These are phyloP conservation scores for Pseudogymnoascus sp. DNA, from an alignment of 2,329 filamentous ascomycete species.

Conservation along the genomic window DNA sequence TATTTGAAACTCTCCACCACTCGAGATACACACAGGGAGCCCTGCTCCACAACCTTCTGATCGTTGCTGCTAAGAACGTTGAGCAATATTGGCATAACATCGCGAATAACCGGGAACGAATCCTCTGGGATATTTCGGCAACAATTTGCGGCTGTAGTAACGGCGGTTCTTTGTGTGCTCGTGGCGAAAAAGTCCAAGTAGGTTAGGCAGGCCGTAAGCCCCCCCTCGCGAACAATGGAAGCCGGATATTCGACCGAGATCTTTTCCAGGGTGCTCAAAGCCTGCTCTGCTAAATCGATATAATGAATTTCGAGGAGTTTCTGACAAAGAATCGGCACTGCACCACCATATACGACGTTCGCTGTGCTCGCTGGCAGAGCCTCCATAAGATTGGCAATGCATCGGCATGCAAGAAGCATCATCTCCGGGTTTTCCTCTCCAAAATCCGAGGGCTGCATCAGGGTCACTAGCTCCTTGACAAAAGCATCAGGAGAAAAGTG, in stretches of 20 bases:
- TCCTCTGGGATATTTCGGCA: slow-evolving; percentile 94
- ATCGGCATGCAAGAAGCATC: slow-evolving; percentile 93
- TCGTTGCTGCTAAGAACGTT: slow-evolving; percentile 88
- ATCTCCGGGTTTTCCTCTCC: slow-evolving; percentile 88
- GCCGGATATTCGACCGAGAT: slow-evolving; percentile 94
- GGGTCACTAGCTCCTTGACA: slow-evolving; percentile 81
- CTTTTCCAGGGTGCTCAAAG: slow-evolving; percentile 91
- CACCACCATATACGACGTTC: slow-evolving; percentile 95
- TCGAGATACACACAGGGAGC: slow-evolving; percentile 86
- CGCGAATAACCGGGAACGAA: slow-evolving; percentile 81
- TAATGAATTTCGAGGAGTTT: slow-evolving; percentile 94
- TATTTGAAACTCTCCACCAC: slow-evolving; percentile 97
- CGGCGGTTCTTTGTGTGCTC: slow-evolving; percentile 90
- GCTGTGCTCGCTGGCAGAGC: slow-evolving; percentile 85
- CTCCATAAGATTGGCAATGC: slow-evolving; percentile 95
- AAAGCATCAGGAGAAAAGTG: slow-evolving; percentile 92
- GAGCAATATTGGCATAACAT: slow-evolving; percentile 93
- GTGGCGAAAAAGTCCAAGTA: slow-evolving; percentile 98
- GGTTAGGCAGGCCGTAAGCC: slow-evolving; percentile 87
- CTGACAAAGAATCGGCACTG: slow-evolving; percentile 87
- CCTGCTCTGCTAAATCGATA: slow-evolving; percentile 95
- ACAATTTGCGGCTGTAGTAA: slow-evolving; percentile 96
- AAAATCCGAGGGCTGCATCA: slow-evolving; percentile 88
- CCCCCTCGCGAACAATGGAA: slow-evolving; percentile 91
- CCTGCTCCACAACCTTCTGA: slow-evolving; percentile 94